Evolutionary conservation across 352 stramenopile genomes (phyloP).

Genomic region (Phytophthora kernoviae): DNA sequence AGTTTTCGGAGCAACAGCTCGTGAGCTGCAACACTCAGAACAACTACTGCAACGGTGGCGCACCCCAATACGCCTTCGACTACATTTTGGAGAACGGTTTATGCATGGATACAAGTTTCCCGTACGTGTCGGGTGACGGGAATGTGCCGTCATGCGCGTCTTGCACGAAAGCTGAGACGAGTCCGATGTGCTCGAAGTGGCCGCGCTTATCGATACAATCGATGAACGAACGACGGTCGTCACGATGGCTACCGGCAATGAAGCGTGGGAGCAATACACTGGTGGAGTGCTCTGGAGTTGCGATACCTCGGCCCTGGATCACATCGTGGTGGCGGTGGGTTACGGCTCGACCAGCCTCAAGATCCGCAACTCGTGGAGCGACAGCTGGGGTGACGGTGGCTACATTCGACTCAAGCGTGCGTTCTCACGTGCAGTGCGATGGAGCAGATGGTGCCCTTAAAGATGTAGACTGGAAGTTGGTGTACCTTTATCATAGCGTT

Average conservation of each 20-base stretch:
- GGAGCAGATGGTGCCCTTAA: conserved; percentile 45
- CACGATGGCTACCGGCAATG: conserved; percentile 92
- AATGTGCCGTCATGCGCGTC: conserved; percentile 21
- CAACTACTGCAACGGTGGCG: conserved; percentile 88
- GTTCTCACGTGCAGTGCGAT: conserved; percentile 48
- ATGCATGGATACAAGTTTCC: conserved; percentile 63
- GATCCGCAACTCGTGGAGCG: conserved; percentile 97
- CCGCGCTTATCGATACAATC: conserved; percentile 80
- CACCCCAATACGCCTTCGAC: conserved; percentile 85
- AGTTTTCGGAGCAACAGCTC: conserved; percentile 91
- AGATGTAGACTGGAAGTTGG: conserved; percentile 24
- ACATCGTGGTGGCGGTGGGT: conserved; percentile 95
- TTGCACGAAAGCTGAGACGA: conserved; percentile 24
- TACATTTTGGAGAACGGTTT: conserved; percentile 86
- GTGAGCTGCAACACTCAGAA: conserved; percentile 88
- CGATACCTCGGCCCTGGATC: conserved; percentile 90
- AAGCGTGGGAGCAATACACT: conserved; percentile 96
- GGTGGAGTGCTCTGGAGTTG: conserved; percentile 82
- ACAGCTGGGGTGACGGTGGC: conserved; percentile 89
- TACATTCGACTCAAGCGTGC: conserved; percentile 91
- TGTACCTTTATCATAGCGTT: not conserved
- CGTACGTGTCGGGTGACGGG: conserved; percentile 60
- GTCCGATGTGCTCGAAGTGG: conserved; percentile 62
- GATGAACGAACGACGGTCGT: conserved; percentile 91
- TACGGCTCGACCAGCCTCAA: conserved; percentile 91